Evolutionary conservation across 768 basidiomycete genomes (phyloP).

Genomic region (Rhizopogon roseolus): DNA sequence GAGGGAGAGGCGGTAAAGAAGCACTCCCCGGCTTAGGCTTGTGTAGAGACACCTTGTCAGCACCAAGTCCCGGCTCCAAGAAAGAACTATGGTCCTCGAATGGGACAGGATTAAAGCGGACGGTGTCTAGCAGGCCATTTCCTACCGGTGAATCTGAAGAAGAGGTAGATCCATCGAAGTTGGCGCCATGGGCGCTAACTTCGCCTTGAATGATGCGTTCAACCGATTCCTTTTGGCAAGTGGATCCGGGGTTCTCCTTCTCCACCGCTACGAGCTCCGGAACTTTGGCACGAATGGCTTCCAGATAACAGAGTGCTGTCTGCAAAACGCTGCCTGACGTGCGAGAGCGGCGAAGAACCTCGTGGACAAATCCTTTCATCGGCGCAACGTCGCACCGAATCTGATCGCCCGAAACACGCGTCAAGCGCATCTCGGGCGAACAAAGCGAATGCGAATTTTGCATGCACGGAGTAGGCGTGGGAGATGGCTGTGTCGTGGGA

Average conservation of each 20-base stretch:
- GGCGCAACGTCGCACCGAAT: conserved; percentile 40
- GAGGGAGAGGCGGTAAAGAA: conserved; percentile 30
- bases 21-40: conserved; percentile 11
- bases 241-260: conserved; percentile 36
- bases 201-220: conserved; percentile 39
- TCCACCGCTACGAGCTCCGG: conserved; percentile 57
- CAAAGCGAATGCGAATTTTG: conserved; percentile 20
- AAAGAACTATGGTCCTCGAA: conserved; percentile 12
- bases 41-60: conserved; percentile 5
- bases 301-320: conserved; percentile 83
- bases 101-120: conserved; percentile 33
- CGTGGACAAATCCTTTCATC: conserved; percentile 78
- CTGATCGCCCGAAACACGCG: conserved; percentile 10
- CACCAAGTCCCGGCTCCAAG: conserved; percentile 12
- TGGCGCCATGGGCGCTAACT: conserved; percentile 35
- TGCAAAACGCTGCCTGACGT: conserved; percentile 83
- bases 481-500: conserved; percentile 37
- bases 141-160: conserved; percentile 5
- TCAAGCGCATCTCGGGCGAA: conserved; percentile 10
- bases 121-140: conserved; percentile 36
- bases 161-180: conserved; percentile 17
- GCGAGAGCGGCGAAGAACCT: conserved; percentile 81
- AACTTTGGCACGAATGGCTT: conserved; percentile 71
- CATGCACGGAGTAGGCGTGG: conserved; percentile 23
- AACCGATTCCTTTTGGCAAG: conserved; percentile 36